Percentiles rank a stretch among this genome's conserved stretches.
These are phyloP conservation scores for Alnus rubra DNA, from an alignment of 306 rosid species.

Conservation along the genomic window DNA sequence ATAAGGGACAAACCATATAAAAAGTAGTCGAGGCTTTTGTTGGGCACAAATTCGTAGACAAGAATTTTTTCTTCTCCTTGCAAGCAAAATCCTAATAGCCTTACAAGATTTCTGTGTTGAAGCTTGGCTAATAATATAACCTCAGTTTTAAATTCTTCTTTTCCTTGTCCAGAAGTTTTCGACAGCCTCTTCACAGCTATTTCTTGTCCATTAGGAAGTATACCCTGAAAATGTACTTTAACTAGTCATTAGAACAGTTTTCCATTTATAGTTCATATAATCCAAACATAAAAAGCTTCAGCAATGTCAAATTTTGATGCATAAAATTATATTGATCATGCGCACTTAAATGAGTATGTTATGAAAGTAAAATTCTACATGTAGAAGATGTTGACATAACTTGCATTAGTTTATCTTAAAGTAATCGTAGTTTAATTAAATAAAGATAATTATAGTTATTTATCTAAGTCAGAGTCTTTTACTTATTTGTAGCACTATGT, in stretches of 20 bases:
- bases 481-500: too few species aligned
- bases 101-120: background rate
- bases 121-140: background rate
- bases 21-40: conserved; percentile 44
- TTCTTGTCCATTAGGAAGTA: conserved; percentile 21
- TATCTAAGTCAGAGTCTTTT: too few species aligned
- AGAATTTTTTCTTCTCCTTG: background rate
- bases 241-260: background rate
- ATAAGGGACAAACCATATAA: conserved; percentile 5
- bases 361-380: background rate
- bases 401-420: too few species aligned
- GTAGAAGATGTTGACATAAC: too few species aligned
- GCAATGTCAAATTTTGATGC: background rate
- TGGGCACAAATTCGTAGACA: conserved; percentile 18
- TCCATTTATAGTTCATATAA: too few species aligned
- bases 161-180: background rate
- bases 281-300: background rate
- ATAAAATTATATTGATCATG: too few species aligned
- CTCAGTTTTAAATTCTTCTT: background rate
- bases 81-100: conserved; percentile 2
- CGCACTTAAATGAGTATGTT: background rate
- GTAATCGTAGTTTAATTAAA: too few species aligned
- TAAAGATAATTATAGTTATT: too few species aligned
- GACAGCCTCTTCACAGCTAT: conserved; percentile 42
- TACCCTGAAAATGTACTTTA: conserved; percentile 31